Evolutionary conservation across 2,329 filamentous ascomycete species (phyloP).

Genomic region (Sporothrix sp.): DNA sequence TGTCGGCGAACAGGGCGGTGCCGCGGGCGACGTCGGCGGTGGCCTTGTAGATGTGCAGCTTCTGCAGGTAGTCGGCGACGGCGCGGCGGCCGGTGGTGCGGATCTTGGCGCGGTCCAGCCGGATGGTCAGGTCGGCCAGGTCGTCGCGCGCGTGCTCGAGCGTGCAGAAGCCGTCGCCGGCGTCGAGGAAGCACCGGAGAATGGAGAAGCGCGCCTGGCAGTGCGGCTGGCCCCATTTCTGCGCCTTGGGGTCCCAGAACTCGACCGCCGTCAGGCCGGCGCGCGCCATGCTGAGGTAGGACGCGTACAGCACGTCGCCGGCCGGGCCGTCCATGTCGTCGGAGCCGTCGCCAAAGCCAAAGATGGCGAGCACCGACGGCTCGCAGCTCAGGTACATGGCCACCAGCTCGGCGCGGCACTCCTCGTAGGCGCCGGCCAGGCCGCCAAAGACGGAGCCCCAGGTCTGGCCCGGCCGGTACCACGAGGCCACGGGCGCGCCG

Average conservation of each 20-base stretch:
- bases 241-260: slow-evolving; percentile 85
- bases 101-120: slow-evolving; percentile 78
- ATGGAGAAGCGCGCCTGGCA: slow-evolving; percentile 90
- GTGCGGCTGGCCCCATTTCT: slow-evolving; percentile 89
- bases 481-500: slow-evolving; percentile 66
- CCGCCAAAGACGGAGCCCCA: slow-evolving; percentile 90
- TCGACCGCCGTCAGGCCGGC: slow-evolving; percentile 84
- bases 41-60: slow-evolving; percentile 84
- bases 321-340: slow-evolving; percentile 64
- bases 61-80: slow-evolving; percentile 79
- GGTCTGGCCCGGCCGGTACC: slow-evolving; percentile 92
- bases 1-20: slow-evolving; percentile 65
- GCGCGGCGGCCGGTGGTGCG: slow-evolving; percentile 71
- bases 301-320: slow-evolving; percentile 77
- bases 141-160: slow-evolving; percentile 64
- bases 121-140: slow-evolving; percentile 71
- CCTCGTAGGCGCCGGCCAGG: slow-evolving; percentile 81
- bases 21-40: slow-evolving; percentile 75
- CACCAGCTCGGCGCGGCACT: slow-evolving; percentile 88
- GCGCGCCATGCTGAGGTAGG: slow-evolving; percentile 88
- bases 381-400: slow-evolving; percentile 88
- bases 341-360: slow-evolving; percentile 75
- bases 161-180: slow-evolving; percentile 78
- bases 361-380: slow-evolving; percentile 79
- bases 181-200: slow-evolving; percentile 69